phyloP scores from a whole-genome alignment of 2,329 filamentous ascomycete species.

The Cladosporium sp. region DNA sequence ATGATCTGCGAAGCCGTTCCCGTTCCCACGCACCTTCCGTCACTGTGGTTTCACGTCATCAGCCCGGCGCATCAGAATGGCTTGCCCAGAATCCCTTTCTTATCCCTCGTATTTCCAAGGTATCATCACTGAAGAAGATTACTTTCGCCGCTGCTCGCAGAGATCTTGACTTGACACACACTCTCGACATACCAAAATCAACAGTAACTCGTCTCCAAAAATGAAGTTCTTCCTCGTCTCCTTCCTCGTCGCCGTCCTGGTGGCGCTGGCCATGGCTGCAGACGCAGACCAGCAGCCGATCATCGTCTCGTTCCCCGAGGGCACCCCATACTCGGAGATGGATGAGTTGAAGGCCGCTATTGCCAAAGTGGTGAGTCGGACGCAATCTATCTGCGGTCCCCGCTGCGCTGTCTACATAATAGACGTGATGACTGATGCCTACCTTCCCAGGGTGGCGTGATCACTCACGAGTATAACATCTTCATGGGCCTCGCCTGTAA shows the following conservation, averaged over 20 bases:
- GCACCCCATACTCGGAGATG: conserved; percentile 67
- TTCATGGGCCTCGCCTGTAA: conserved; percentile 46
- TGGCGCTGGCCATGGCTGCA: conserved; percentile 62
- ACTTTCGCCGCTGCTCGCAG: not conserved
- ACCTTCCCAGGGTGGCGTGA: conserved; percentile 60
- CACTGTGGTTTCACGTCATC: conserved; percentile 1
- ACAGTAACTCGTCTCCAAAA: conserved; percentile 14
- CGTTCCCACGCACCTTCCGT: not conserved
- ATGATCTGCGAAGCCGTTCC: not conserved
- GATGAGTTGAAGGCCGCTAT: conserved; percentile 71
- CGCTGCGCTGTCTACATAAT: not conserved
- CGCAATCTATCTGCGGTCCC: not conserved
- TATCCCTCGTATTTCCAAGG: not conserved
- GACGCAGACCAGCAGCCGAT: conserved; percentile 63
- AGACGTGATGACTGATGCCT: conserved; percentile 8
- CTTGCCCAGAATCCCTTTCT: not conserved
- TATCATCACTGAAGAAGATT: not conserved
- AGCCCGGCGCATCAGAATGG: not conserved
- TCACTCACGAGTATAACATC: conserved; percentile 64
- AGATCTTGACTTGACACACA: not conserved
- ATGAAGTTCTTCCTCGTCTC: conserved; percentile 34
- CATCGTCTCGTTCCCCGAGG: conserved; percentile 71
- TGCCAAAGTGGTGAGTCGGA: conserved; percentile 56
- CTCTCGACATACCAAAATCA: not conserved
- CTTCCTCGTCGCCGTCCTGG: conserved; percentile 45